A percentile compares a stretch with the other conserved stretches of the same genome.
Evolutionary conservation across 2,329 filamentous ascomycete species (phyloP).

Genomic region (Remersonia thermophila): DNA sequence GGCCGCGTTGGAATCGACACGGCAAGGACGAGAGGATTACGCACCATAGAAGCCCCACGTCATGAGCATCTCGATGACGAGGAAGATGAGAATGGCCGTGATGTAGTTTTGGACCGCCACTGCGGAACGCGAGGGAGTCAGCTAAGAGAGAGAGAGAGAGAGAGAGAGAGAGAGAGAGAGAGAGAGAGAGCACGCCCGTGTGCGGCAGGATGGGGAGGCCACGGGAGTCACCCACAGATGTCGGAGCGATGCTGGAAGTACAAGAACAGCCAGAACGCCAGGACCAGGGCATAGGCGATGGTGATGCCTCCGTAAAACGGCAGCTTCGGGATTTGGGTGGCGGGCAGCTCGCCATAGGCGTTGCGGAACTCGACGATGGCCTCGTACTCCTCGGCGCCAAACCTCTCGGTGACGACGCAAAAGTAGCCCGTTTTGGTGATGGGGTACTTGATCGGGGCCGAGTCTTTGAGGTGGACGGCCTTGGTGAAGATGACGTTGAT

Average conservation of each 20-base stretch:
- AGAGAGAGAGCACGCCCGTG: too few species aligned
- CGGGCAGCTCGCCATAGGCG: conserved; percentile 88
- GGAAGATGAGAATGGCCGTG: conserved; percentile 86
- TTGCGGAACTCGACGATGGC: conserved; percentile 88
- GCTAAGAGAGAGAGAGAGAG: too few species aligned
- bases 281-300: conserved; percentile 82
- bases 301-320: conserved; percentile 94
- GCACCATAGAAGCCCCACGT: conserved; percentile 94
- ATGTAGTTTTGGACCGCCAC: conserved; percentile 98
- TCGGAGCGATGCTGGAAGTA: conserved; percentile 92
- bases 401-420: conserved; percentile 72
- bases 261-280: conserved; percentile 81
- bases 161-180: too few species aligned
- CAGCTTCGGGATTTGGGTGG: conserved; percentile 89
- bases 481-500: conserved; percentile 63
- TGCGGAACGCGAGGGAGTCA: conserved; percentile 27
- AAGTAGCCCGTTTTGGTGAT: conserved; percentile 92
- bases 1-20: not conserved
- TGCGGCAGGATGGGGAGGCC: too few species aligned
- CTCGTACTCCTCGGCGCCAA: conserved; percentile 55
- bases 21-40: conserved; percentile 11
- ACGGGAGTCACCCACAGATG: conserved; percentile 71
- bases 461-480: conserved; percentile 69
- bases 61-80: conserved; percentile 93
- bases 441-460: conserved; percentile 64